Base-by-base conservation (phyloP, 352 stramenopile genomes). In the Pythium apleroticum region DNA sequence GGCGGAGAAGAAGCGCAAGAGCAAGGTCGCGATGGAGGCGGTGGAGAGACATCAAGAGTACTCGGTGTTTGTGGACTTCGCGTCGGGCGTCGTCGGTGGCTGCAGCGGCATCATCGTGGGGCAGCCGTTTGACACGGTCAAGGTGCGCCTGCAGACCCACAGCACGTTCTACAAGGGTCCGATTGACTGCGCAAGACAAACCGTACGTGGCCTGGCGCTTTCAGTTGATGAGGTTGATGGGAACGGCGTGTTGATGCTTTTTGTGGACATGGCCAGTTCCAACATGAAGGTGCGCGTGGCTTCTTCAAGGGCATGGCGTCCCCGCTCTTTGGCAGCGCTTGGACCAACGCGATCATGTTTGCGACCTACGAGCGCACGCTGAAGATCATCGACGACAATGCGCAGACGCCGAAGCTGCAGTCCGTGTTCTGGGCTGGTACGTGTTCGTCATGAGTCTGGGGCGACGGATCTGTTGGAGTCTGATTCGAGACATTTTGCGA, bases 311-410 rank as follows among this genome's bases (percentile, higher is more conserved):
- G 87, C 46, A 82, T 96, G 76, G 65, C 75, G 33, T 96, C 87
- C 30, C 87, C 87, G 46, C 74, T 96, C 14, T 77, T 96, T 39
- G 84, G 85, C 41, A 96, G 84, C 54, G 85, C 86, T 19, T 89
- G 80, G 60, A 93, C 84, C n/a, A 96, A 93, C 66, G 87, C 87
- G 28, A 86, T 94, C 60, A 88, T 96, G 78, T 96, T 96, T 67
- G 83, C 84, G 11, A 75, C 80, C 12, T 93, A 94, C 45, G 87
- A 93, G 66, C 80, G 80, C 56, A 88, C 80, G 52, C 67, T 93
- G 12, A 78, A 77, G 17, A 52, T 75, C 27, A 84, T 93, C 24
- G 84, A 91, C 60, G 66, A 84, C 35, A 80, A 81, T 17, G 61
- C 77, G 15, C 60, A 83, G 28, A 66, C 75, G 1, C 81, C 85